Evolutionary conservation across 306 rosid species (phyloP).

Genomic region (Urtica urens): DNA sequence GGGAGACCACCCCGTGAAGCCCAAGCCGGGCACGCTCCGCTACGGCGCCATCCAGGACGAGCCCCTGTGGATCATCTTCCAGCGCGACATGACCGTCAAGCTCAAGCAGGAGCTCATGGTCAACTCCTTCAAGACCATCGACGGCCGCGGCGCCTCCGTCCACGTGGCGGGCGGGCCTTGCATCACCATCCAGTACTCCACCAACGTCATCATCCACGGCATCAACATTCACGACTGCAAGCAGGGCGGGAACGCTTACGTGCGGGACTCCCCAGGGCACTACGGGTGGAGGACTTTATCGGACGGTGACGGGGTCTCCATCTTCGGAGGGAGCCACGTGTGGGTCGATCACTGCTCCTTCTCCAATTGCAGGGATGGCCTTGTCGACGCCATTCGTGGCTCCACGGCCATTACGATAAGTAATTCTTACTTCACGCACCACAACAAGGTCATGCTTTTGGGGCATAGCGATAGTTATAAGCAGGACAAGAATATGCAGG

Average conservation of each 20-base stretch:
- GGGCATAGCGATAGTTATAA: slow-evolving; percentile 74
- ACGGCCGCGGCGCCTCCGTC: slow-evolving; percentile 67
- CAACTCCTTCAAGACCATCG: slow-evolving; percentile 85
- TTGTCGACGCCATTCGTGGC: slow-evolving; percentile 76
- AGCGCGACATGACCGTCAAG: slow-evolving; percentile 62
- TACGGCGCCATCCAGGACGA: slow-evolving; percentile 68
- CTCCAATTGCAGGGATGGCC: slow-evolving; percentile 61
- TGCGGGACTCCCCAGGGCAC: slow-evolving; percentile 71
- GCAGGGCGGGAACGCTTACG: slow-evolving; percentile 64
- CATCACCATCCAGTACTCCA: slow-evolving; percentile 68
- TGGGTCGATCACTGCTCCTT: slow-evolving; percentile 90
- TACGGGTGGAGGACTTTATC: slow-evolving; percentile 78
- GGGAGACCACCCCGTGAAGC: slow-evolving; percentile 58
- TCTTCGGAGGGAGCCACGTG: slow-evolving; percentile 78
- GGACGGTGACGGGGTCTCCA: slow-evolving; percentile 76
- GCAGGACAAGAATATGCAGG: slow-evolving; percentile 76
- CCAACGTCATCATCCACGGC: slow-evolving; percentile 73
- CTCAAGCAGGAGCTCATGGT: slow-evolving; percentile 57
- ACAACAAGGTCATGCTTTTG: slow-evolving; percentile 88
- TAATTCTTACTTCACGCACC: slow-evolving; percentile 69
- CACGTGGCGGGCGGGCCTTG: slow-evolving; percentile 94
- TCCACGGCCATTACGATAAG: slow-evolving; percentile 78
- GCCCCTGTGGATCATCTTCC: slow-evolving; percentile 76
- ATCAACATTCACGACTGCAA: slow-evolving; percentile 77
- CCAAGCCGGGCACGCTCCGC: slow-evolving; percentile 66